Evolutionary conservation across 2,329 filamentous ascomycete species (phyloP).

Genomic region (Colletotrichum shisoi): DNA sequence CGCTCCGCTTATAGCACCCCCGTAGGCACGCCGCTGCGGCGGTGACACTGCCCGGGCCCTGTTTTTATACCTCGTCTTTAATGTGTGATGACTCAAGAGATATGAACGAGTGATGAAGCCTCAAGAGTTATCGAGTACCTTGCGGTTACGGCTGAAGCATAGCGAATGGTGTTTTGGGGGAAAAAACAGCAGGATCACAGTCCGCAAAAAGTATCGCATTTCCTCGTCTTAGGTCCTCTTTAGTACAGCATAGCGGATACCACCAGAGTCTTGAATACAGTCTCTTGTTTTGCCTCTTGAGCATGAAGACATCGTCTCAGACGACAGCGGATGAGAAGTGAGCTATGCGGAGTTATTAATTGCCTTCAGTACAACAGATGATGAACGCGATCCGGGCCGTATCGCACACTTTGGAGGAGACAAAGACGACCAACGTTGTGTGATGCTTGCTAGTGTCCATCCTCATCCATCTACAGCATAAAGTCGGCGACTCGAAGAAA

Average conservation of each 20-base stretch:
- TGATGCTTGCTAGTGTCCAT: not conserved
- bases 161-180: conserved; percentile 35
- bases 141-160: conserved; percentile 36
- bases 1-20: conserved; percentile 36
- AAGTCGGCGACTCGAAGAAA: no score
- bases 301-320: no score
- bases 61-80: conserved; percentile 31
- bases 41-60: conserved; percentile 33
- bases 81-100: conserved; percentile 37
- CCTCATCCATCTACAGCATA: not conserved
- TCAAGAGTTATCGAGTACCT: conserved; percentile 33
- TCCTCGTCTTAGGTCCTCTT: conserved; percentile 29
- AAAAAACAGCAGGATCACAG: conserved; percentile 34
- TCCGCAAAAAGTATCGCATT: conserved; percentile 32
- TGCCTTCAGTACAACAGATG: not conserved
- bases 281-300: conserved; percentile 15
- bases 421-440: not conserved
- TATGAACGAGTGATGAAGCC: conserved; percentile 38
- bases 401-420: not conserved
- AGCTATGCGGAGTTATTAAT: no score
- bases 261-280: conserved; percentile 23
- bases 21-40: conserved; percentile 33
- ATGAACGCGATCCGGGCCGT: not conserved
- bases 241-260: conserved; percentile 29
- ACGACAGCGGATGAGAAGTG: no score